A percentile compares a stretch with the other conserved stretches of the same genome.
Conservation (phyloP, 495 filamentous ascomycete genomes). For the Penicillium coffeae region DNA sequence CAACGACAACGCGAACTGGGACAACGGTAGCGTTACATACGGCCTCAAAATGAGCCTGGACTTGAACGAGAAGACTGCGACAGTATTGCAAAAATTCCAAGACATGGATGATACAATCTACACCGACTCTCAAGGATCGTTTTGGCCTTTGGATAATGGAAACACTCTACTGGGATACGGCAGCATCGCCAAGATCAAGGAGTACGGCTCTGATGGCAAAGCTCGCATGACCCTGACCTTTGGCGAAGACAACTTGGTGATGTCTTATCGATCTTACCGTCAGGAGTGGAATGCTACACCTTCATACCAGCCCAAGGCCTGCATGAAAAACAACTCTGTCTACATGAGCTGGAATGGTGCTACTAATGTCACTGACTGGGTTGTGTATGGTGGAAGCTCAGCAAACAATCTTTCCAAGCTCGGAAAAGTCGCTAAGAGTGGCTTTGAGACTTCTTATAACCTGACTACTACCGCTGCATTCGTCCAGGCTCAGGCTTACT, state of each 20-base stretch:
- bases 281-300: slow-evolving; percentile 15
- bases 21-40: neutral
- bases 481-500: neutral
- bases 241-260: slow-evolving; percentile 39
- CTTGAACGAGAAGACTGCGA: slow-evolving; percentile 5
- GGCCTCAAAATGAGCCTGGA: slow-evolving; percentile 17
- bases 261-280: slow-evolving; percentile 26
- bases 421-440: slow-evolving; percentile 3
- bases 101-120: slow-evolving; percentile 24
- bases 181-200: slow-evolving; percentile 37
- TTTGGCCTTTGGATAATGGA: slow-evolving; percentile 30
- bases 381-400: slow-evolving; percentile 4
- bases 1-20: slow-evolving; percentile 11
- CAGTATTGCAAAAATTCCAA: slow-evolving; percentile 10
- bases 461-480: neutral
- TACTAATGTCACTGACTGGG: slow-evolving; percentile 20
- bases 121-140: slow-evolving; percentile 36
- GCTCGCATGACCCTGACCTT: slow-evolving; percentile 18
- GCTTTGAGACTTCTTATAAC: slow-evolving; percentile 12
- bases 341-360: slow-evolving; percentile 38
- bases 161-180: slow-evolving; percentile 44
- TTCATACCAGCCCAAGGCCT: slow-evolving; percentile 7
- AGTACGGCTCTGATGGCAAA: slow-evolving; percentile 25
- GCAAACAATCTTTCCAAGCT: neutral
- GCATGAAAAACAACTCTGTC: slow-evolving; percentile 3